phyloP scores from a whole-genome alignment of 2,329 filamentous ascomycete species.

The Gyromitra esculenta region DNA sequence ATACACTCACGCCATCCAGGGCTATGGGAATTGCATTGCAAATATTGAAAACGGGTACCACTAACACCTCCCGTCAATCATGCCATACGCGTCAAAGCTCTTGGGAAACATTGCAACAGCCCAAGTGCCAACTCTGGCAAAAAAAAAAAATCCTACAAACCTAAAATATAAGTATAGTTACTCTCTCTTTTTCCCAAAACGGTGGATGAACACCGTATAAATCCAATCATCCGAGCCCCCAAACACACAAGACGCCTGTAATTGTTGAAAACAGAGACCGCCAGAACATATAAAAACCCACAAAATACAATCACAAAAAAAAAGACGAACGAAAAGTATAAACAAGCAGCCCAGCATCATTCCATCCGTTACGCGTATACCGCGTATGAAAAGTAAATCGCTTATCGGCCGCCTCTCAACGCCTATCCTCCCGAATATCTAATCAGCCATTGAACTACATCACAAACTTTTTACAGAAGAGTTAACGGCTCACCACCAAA shows the following conservation, averaged over 20 bases:
- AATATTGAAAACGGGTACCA: not conserved
- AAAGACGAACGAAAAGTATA: slow-evolving; percentile 4
- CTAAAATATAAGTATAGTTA: not conserved
- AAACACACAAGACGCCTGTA: slow-evolving; percentile 23
- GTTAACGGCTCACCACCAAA: slow-evolving; percentile 62
- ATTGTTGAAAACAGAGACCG: slow-evolving; percentile 18
- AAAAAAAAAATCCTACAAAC: not conserved
- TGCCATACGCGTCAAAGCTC: not conserved
- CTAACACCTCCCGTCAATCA: not conserved
- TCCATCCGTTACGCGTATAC: not conserved
- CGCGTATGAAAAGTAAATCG: not conserved
- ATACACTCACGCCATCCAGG: not conserved
- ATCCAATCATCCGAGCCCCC: not conserved
- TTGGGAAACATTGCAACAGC: not conserved
- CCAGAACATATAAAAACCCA: not conserved
- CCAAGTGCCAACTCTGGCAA: not conserved
- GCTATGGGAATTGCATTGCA: not conserved
- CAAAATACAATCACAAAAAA: not conserved
- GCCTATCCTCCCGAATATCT: not conserved
- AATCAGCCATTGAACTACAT: slow-evolving; percentile 8
- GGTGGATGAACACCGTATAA: slow-evolving; percentile 31
- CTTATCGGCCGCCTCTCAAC: slow-evolving; percentile 17
- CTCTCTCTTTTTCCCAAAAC: not conserved
- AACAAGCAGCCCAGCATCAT: not conserved
- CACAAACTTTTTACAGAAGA: not conserved